These are phyloP conservation scores for Hemisphaericaspora xylofermentans DNA, from an alignment of 1,139 yeast genomes.

Conservation along the genomic window DNA sequence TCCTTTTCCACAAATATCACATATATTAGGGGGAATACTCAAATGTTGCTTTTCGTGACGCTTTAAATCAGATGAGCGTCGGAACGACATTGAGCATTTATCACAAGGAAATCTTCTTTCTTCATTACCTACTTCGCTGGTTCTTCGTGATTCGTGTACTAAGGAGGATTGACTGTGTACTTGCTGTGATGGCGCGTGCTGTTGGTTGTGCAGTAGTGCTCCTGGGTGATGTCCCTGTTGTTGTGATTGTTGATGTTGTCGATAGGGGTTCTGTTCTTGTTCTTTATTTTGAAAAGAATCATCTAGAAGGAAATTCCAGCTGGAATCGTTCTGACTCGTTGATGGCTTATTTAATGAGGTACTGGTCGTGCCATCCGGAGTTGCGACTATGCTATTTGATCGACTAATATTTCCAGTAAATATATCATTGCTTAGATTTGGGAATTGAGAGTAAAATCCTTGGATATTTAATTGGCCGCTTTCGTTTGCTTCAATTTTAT, in stretches of 20 bases:
- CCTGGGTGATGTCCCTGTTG: not conserved
- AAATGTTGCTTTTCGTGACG: conserved; percentile 64
- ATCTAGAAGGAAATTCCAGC: conserved; percentile 40
- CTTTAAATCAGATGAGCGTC: conserved; percentile 63
- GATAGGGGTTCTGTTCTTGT: not conserved
- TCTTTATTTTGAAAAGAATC: conserved; percentile 18
- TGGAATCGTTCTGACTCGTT: conserved; percentile 23
- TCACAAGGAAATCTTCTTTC: conserved; percentile 42
- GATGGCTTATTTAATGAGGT: conserved; percentile 12
- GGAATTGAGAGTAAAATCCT: conserved; percentile 43
- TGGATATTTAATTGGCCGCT: conserved; percentile 47
- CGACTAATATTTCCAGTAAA: conserved; percentile 20
- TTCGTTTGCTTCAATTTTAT: conserved; percentile 37
- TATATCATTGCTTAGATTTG: conserved; percentile 44
- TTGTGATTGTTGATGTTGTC: conserved; percentile 2
- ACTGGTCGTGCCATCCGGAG: not conserved
- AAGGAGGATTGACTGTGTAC: not conserved
- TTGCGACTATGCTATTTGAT: not conserved
- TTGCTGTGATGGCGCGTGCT: not conserved
- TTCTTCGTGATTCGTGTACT: not conserved
- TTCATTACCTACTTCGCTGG: not conserved
- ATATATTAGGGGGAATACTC: conserved; percentile 63
- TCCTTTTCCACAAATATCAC: conserved; percentile 74
- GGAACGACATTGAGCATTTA: conserved; percentile 55
- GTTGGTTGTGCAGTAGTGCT: not conserved